Conservation (phyloP, 2,329 filamentous ascomycete species). For the Hymenoscyphus fraxineus region DNA sequence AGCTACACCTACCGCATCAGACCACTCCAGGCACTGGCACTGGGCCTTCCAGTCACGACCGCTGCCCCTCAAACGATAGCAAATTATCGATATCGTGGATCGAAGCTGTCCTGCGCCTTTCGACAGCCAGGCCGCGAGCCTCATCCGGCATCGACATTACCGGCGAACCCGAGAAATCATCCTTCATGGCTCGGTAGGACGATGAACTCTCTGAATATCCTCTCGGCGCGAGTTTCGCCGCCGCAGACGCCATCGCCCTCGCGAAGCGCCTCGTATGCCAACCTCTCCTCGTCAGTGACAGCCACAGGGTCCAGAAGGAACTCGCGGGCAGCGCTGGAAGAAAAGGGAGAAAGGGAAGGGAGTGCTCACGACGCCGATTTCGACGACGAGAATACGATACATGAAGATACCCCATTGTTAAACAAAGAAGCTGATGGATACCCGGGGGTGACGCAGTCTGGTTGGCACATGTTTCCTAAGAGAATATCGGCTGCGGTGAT, state of each 20-base stretch:
- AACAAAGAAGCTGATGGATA: conserved; percentile 36
- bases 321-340: conserved; percentile 38
- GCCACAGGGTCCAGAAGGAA: conserved; percentile 28
- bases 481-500: conserved; percentile 69
- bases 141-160: not conserved
- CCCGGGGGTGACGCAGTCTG: conserved; percentile 36
- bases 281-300: conserved; percentile 27
- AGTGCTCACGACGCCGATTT: conserved; percentile 38
- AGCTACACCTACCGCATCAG: not conserved
- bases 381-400: conserved; percentile 30
- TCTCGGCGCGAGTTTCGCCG: conserved; percentile 76
- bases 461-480: conserved; percentile 59
- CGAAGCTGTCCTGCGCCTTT: not conserved
- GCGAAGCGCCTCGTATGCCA: conserved; percentile 58
- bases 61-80: not conserved
- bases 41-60: not conserved
- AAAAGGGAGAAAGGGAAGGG: conserved; percentile 36
- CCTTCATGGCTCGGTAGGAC: conserved; percentile 54
- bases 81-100: not conserved
- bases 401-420: conserved; percentile 71
- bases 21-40: not conserved
- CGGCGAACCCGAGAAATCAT: conserved; percentile 3
- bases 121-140: not conserved
- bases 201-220: conserved; percentile 97
- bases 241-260: conserved; percentile 53